These are phyloP conservation scores for Durio zibethinus DNA, from an alignment of 345 rosid genomes.

Conservation along the genomic window DNA sequence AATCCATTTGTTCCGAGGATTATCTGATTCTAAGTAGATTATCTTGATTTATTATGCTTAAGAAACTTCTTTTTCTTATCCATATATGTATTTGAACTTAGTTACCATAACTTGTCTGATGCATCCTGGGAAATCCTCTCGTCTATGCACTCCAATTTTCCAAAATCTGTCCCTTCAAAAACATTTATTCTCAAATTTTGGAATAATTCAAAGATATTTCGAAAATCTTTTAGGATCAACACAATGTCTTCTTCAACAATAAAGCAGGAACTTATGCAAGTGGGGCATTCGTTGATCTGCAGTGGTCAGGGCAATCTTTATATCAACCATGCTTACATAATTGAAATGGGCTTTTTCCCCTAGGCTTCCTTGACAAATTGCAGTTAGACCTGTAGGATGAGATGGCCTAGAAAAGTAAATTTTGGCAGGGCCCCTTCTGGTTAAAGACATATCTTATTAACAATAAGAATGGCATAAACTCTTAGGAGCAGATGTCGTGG, in stretches of 20 bases:
- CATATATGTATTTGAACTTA: not conserved
- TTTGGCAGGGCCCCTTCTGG: not conserved
- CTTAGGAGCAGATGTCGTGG: too few relatives aligned
- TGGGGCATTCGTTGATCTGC: not conserved
- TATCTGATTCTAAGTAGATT: not conserved
- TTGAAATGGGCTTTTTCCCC: not conserved
- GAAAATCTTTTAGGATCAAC: not conserved
- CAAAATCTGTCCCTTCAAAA: not conserved
- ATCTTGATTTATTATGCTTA: not conserved
- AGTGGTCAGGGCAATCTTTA: not conserved
- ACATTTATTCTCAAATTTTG: not conserved
- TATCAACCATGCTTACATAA: not conserved
- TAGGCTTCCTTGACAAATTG: not conserved
- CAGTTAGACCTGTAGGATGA: conserved; percentile 1
- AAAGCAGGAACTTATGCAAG: not conserved
- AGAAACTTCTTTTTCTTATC: not conserved
- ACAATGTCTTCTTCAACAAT: not conserved
- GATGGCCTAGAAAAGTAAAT: not conserved
- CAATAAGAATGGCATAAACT: too few relatives aligned
- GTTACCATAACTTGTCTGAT: not conserved
- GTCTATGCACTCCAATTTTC: not conserved
- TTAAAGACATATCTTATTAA: too few relatives aligned
- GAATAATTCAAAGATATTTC: not conserved
- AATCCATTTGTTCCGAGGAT: not conserved
- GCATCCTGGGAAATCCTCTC: too few relatives aligned